These are phyloP conservation scores for Chernovozyma aurita DNA, from an alignment of 1,139 yeast species.

Conservation along the genomic window DNA sequence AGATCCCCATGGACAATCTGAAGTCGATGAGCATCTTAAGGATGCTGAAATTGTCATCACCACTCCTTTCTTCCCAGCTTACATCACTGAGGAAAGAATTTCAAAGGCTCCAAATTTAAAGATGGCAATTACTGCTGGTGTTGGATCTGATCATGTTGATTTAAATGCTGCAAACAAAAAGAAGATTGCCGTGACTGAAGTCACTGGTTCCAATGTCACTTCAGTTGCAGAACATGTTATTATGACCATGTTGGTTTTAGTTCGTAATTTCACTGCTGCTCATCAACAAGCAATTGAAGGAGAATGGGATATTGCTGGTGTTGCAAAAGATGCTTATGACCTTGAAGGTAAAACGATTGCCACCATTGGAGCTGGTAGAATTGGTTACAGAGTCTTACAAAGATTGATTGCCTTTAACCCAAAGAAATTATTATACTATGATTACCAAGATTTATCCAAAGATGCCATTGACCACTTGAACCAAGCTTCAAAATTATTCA, in stretches of 20 bases:
- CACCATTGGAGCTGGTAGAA: constrained; percentile 81
- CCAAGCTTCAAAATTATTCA: constrained; percentile 34
- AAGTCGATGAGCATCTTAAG: constrained; percentile 58
- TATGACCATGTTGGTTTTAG: constrained; percentile 67
- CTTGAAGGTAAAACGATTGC: constrained; percentile 73
- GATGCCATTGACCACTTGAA: constrained; percentile 52
- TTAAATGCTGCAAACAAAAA: constrained; percentile 65
- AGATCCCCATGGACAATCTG: constrained; percentile 56
- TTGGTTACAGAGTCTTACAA: constrained; percentile 73
- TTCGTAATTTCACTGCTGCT: constrained; percentile 76
- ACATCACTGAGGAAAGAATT: constrained; percentile 62
- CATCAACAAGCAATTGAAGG: constrained; percentile 62
- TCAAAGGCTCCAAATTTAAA: constrained; percentile 71
- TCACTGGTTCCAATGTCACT: constrained; percentile 76
- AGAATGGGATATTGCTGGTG: constrained; percentile 76
- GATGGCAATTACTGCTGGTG: constrained; percentile 75
- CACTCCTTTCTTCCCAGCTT: constrained; percentile 83
- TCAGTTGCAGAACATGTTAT: constrained; percentile 82
- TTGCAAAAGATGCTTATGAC: constrained; percentile 70
- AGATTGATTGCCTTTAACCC: constrained; percentile 72
- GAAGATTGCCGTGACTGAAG: constrained; percentile 67
- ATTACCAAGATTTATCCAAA: constrained; percentile 65
- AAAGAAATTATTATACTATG: constrained; percentile 67
- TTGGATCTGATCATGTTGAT: constrained; percentile 80
- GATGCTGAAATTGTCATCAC: constrained; percentile 77